phyloP scores from a whole-genome alignment of 2,329 filamentous ascomycete species.

The Xenoacremonium recifei region DNA sequence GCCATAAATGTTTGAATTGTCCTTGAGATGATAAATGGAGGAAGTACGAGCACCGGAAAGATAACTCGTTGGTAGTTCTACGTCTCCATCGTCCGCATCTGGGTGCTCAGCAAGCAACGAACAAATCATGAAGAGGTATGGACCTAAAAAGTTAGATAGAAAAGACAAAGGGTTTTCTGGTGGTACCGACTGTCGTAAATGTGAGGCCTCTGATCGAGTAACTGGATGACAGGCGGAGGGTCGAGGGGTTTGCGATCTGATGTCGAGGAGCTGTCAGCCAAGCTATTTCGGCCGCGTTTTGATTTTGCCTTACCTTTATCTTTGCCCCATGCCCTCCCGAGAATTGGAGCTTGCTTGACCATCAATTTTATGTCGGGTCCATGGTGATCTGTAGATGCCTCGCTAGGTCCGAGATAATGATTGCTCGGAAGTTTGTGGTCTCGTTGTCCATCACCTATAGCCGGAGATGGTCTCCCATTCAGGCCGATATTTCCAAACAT shows the following conservation, averaged over 20 bases:
- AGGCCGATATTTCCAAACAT: neutral
- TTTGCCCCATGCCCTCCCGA: neutral
- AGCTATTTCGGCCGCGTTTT: neutral
- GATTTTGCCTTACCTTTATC: neutral
- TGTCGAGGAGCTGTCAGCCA: neutral
- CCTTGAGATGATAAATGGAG: slow-evolving; percentile 79
- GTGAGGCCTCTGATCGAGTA: slow-evolving; percentile 37
- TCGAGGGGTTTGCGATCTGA: slow-evolving; percentile 85
- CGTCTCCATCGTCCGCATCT: slow-evolving; percentile 34
- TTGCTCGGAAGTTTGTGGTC: neutral
- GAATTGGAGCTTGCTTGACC: neutral
- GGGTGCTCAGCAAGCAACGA: slow-evolving; percentile 41
- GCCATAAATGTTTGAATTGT: slow-evolving; percentile 72
- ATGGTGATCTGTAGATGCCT: neutral
- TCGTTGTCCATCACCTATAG: neutral
- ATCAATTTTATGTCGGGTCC: neutral
- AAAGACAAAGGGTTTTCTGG: too few relatives aligned
- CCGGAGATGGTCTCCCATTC: neutral
- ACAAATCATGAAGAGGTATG: slow-evolving; percentile 49
- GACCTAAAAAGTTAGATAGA: slow-evolving; percentile 34
- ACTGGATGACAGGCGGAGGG: slow-evolving; percentile 79
- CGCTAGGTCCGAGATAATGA: neutral
- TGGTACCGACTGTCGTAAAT: slow-evolving; percentile 25
- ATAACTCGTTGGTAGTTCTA: slow-evolving; percentile 41
- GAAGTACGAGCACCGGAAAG: slow-evolving; percentile 74